Conservation (phyloP, 2,329 filamentous ascomycete genomes). For the Aspergillus latus region DNA sequence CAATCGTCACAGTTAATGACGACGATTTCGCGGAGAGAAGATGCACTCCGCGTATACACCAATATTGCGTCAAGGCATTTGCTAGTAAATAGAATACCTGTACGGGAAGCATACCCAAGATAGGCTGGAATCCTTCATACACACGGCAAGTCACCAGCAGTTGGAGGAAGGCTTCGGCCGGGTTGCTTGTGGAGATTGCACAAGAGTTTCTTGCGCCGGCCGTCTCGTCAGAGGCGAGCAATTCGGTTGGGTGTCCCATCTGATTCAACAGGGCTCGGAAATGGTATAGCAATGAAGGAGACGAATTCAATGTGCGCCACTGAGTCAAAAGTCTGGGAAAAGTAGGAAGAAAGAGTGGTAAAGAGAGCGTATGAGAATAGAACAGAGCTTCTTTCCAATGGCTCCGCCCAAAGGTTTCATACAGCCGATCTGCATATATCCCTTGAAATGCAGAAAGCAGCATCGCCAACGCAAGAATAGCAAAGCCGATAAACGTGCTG, state of each 20-base stretch:
- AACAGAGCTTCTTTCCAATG: slow-evolving; percentile 97
- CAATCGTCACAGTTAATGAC: slow-evolving; percentile 92
- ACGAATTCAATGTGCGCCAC: slow-evolving; percentile 35
- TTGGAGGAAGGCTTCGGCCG: background rate
- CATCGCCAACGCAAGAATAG: slow-evolving; percentile 83
- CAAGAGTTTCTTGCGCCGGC: background rate
- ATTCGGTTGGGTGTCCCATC: background rate
- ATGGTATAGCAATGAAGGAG: slow-evolving; percentile 33
- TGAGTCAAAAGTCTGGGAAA: slow-evolving; percentile 38
- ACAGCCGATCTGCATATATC: slow-evolving; percentile 89
- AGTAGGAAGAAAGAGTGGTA: slow-evolving; percentile 46
- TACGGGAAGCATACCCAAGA: slow-evolving; percentile 32
- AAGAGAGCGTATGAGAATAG: slow-evolving; percentile 67
- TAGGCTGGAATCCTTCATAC: slow-evolving; percentile 17
- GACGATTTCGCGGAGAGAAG: slow-evolving; percentile 85
- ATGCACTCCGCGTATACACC: slow-evolving; percentile 94
- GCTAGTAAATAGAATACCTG: slow-evolving; percentile 42
- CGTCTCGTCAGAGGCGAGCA: background rate
- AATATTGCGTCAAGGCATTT: slow-evolving; percentile 80
- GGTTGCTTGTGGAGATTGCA: background rate
- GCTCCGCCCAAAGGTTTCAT: slow-evolving; percentile 72
- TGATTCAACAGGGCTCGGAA: slow-evolving; percentile 4
- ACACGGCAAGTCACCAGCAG: slow-evolving; percentile 1
- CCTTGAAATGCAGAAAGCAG: slow-evolving; percentile 91
- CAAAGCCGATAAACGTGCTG: slow-evolving; percentile 62